Percentiles rank a stretch among this genome's conserved stretches.
Evolutionary conservation across 1,139 yeast species (phyloP).

Genomic region (Geotrichum carabidarum): DNA sequence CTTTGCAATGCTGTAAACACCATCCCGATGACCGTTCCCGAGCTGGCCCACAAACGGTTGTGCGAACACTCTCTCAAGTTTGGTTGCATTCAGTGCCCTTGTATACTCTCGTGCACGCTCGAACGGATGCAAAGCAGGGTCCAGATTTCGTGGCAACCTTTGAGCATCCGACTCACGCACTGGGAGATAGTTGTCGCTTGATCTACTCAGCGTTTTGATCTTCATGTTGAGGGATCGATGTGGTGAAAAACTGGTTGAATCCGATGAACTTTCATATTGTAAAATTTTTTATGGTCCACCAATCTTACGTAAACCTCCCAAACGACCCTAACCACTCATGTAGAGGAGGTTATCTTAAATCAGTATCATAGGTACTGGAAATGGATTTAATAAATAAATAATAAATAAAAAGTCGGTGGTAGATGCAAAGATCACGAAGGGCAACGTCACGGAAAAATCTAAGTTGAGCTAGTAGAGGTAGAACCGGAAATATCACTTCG

Average conservation of each 20-base stretch:
- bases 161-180: slow-evolving; percentile 86
- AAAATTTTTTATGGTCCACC: neutral
- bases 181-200: slow-evolving; percentile 87
- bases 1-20: slow-evolving; percentile 85
- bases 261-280: neutral
- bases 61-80: slow-evolving; percentile 93
- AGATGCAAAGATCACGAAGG: neutral
- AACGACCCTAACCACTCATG: slow-evolving; percentile 1
- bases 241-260: neutral
- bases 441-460: neutral
- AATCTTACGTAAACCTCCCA: slow-evolving; percentile 3
- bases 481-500: neutral
- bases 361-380: neutral
- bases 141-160: slow-evolving; percentile 79
- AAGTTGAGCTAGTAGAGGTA: neutral
- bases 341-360: neutral
- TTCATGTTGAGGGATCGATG: slow-evolving; percentile 43
- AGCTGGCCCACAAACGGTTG: slow-evolving; percentile 94
- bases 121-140: slow-evolving; percentile 94
- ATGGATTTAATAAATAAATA: neutral
- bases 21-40: slow-evolving; percentile 93
- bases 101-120: slow-evolving; percentile 96
- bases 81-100: slow-evolving; percentile 89
- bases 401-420: neutral
- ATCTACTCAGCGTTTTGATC: slow-evolving; percentile 84